Evolutionary conservation across 1,139 yeast genomes (phyloP).

Genomic region (Sugiyamaella xylanicola): DNA sequence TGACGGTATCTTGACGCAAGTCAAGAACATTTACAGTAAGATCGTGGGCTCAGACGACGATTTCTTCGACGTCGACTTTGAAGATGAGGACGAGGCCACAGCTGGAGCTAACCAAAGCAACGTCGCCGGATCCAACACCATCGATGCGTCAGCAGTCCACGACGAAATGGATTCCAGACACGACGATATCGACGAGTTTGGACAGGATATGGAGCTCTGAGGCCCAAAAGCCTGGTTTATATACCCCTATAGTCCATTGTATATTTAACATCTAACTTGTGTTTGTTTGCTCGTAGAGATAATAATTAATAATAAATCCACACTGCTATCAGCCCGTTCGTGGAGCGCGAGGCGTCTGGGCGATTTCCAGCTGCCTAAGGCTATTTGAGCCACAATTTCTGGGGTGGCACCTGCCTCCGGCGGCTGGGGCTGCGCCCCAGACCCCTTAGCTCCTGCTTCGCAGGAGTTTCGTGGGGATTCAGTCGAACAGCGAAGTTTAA

Average conservation of each 20-base stretch:
- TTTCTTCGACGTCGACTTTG: constrained; percentile 93
- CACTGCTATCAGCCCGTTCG: too few relatives aligned
- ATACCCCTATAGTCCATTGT: background rate
- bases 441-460: too few relatives aligned
- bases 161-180: constrained; percentile 18
- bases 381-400: too few relatives aligned
- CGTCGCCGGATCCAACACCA: constrained; percentile 6
- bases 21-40: constrained; percentile 68
- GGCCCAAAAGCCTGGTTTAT: background rate
- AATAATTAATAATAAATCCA: background rate
- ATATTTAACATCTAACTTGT: background rate
- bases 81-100: constrained; percentile 74
- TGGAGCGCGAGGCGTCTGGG: too few relatives aligned
- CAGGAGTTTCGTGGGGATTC: background rate
- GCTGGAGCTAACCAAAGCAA: background rate
- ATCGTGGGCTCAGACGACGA: constrained; percentile 94
- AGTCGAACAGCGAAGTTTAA: background rate
- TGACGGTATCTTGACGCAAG: constrained; percentile 85
- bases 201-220: constrained; percentile 69
- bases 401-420: too few relatives aligned
- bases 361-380: too few relatives aligned
- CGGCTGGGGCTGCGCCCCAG: too few relatives aligned
- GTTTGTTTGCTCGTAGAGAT: background rate
- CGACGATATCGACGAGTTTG: constrained; percentile 54
- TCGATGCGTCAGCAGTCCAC: constrained; percentile 2